Evolutionary conservation across 202 grass and related monocot species (phyloP).

Genomic region (Saccharum hybrid): DNA sequence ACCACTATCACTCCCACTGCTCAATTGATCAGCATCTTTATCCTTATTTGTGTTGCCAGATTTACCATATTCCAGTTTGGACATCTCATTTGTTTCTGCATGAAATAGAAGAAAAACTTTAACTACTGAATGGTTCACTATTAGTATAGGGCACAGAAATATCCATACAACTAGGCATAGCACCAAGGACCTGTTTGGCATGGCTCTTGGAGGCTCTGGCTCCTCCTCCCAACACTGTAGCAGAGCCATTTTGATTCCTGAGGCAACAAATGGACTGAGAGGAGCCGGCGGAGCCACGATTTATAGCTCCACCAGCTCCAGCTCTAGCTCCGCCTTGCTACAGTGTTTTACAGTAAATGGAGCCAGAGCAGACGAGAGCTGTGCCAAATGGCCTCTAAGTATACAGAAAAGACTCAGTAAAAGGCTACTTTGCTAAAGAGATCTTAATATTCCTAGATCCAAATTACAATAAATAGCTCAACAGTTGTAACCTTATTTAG

Average conservation of each 20-base stretch:
- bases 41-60: constrained; percentile 24
- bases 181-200: background rate
- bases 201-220: background rate
- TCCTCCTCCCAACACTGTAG: background rate
- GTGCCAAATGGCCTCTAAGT: background rate
- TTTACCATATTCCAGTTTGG: constrained; percentile 39
- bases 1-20: constrained; percentile 17
- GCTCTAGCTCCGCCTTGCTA: background rate
- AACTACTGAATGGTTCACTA: constrained; percentile 10
- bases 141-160: constrained; percentile 4
- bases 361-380: background rate
- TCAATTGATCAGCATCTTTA: constrained; percentile 35
- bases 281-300: too few species aligned
- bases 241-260: background rate
- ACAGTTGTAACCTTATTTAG: background rate
- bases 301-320: background rate
- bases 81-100: constrained; percentile 40
- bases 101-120: constrained; percentile 26
- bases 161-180: constrained; percentile 1
- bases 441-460: background rate
- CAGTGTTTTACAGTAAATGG: background rate
- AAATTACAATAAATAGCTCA: background rate
- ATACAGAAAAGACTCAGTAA: background rate
- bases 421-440: background rate
- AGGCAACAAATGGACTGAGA: background rate